These are phyloP conservation scores for Millerozyma miso DNA, from an alignment of 805 yeast species.

Conservation along the genomic window DNA sequence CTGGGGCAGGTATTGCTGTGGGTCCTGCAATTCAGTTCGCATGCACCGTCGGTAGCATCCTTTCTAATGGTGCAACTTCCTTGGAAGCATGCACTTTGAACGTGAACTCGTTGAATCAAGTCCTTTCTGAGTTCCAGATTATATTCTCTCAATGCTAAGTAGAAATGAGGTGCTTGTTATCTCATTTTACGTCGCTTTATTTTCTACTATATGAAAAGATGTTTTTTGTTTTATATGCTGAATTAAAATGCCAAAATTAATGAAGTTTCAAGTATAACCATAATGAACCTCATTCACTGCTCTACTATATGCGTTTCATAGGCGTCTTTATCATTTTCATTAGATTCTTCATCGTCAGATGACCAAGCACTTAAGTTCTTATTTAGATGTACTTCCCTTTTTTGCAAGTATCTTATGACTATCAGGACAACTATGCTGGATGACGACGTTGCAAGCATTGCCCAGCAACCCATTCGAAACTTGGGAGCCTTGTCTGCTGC, in stretches of 20 bases:
- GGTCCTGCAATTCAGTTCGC: background rate
- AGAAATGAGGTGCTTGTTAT: no score
- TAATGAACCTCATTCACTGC: no score
- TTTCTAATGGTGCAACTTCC: background rate
- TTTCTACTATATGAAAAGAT: no score
- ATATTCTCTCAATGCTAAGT: background rate
- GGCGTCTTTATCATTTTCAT: constrained; percentile 60
- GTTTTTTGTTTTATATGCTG: no score
- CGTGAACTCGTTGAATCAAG: background rate
- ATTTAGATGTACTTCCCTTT: constrained; percentile 21
- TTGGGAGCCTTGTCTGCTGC: constrained; percentile 49
- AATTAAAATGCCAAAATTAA: no score
- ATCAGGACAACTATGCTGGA: constrained; percentile 38
- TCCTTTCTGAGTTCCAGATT: background rate
- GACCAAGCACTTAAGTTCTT: constrained; percentile 14
- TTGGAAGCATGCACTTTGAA: constrained; percentile 1
- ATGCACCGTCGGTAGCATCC: background rate
- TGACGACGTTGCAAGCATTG: constrained; percentile 51
- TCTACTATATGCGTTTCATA: no score
- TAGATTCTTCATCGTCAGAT: constrained; percentile 58
- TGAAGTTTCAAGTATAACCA: no score
- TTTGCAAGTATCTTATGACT: constrained; percentile 41
- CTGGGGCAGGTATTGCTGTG: background rate
- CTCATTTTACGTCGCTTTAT: no score
- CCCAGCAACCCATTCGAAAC: constrained; percentile 51